Conservation (phyloP, 257 asterid species). For the Fraxinus anomala region DNA sequence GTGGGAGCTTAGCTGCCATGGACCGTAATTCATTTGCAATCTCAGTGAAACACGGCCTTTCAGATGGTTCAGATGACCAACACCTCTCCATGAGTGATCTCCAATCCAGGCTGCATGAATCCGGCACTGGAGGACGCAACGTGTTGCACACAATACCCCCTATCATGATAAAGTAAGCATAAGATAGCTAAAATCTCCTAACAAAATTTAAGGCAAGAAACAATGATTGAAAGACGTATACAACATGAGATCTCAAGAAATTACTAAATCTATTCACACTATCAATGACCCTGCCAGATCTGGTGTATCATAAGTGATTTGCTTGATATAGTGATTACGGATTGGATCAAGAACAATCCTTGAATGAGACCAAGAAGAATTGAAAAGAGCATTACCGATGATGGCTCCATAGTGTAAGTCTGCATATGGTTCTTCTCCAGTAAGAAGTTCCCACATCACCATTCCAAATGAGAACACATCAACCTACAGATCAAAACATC, state of each 20-base stretch:
- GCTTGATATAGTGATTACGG: not conserved
- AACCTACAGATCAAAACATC: slow-evolving; percentile 47
- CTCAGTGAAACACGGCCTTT: slow-evolving; percentile 79
- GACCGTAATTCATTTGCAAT: slow-evolving; percentile 73
- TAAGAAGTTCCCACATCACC: slow-evolving; percentile 97
- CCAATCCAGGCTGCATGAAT: slow-evolving; percentile 78
- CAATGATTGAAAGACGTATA: not conserved
- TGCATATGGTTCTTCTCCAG: slow-evolving; percentile 93
- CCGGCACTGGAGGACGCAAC: slow-evolving; percentile 86
- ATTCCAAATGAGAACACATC: slow-evolving; percentile 94
- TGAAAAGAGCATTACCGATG: slow-evolving; percentile 52
- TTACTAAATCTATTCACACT: not conserved
- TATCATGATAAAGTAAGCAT: slow-evolving; percentile 15
- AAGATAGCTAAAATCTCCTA: not conserved
- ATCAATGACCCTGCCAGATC: not conserved
- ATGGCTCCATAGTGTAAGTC: slow-evolving; percentile 95
- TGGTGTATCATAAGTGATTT: not conserved
- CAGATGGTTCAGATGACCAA: slow-evolving; percentile 92
- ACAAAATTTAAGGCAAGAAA: not conserved
- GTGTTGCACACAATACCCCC: slow-evolving; percentile 98
- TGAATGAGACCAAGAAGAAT: not conserved
- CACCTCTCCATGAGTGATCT: slow-evolving; percentile 84
- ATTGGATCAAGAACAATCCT: too few species aligned
- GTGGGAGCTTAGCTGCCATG: slow-evolving; percentile 70
- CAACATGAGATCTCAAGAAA: not conserved